A percentile compares a stretch with the other conserved stretches of the same genome.
phyloP scores from a whole-genome alignment of 208 protist species.

The Trypanosoma congolense region DNA sequence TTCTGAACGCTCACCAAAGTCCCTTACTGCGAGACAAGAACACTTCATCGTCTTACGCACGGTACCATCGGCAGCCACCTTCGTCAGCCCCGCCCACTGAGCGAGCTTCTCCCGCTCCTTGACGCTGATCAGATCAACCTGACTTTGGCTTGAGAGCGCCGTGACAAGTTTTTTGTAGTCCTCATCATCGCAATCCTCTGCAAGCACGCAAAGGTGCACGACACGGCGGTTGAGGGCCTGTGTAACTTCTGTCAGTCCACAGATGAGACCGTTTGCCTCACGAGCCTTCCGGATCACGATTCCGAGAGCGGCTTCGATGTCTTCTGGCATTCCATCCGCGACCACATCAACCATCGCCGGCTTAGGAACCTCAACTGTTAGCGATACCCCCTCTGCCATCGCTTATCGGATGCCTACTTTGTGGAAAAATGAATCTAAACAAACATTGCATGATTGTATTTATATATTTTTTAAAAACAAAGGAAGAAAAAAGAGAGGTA shows the following conservation, averaged over 20 bases:
- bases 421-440: slow-evolving; percentile 14
- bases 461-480: slow-evolving; percentile 2
- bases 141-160: slow-evolving; percentile 72
- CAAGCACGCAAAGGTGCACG: slow-evolving; percentile 85
- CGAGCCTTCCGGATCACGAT: slow-evolving; percentile 85
- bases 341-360: slow-evolving; percentile 25
- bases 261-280: slow-evolving; percentile 84
- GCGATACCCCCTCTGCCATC: slow-evolving; percentile 84
- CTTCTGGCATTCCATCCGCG: slow-evolving; percentile 66
- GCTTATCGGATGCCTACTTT: slow-evolving; percentile 15
- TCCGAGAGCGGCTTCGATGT: slow-evolving; percentile 77
- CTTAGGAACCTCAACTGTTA: slow-evolving; percentile 28
- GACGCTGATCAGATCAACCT: slow-evolving; percentile 87
- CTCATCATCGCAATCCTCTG: slow-evolving; percentile 89
- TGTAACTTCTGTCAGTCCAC: slow-evolving; percentile 83
- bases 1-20: slow-evolving; percentile 84
- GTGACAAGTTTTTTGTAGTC: slow-evolving; percentile 90
- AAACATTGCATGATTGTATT: neutral
- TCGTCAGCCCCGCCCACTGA: slow-evolving; percentile 74
- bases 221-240: slow-evolving; percentile 80
- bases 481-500: neutral
- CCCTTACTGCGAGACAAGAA: slow-evolving; percentile 83
- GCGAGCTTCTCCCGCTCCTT: slow-evolving; percentile 81
- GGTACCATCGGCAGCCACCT: slow-evolving; percentile 39
- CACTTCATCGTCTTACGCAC: slow-evolving; percentile 85